Percentiles rank a stretch among this genome's conserved stretches.
Evolutionary conservation across 495 filamentous ascomycete genomes (phyloP).

Genomic region (Aspergillus haitiensis): DNA sequence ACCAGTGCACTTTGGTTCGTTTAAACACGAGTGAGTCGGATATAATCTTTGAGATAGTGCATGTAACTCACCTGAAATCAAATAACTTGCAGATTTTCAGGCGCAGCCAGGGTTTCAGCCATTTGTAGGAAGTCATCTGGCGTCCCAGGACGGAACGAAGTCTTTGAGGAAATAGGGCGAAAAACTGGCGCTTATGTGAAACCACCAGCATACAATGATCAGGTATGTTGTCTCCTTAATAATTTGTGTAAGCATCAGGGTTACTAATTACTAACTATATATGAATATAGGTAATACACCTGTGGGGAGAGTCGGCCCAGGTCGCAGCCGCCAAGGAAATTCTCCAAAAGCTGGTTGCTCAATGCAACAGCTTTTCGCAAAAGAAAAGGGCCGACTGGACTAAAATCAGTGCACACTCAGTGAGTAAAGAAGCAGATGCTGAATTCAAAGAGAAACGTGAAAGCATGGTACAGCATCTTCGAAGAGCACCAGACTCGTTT

Average conservation of each 20-base stretch:
- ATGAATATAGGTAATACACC: conserved; percentile 20
- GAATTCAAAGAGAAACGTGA: conserved; percentile 31
- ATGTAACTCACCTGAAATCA: not conserved
- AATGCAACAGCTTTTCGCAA: conserved; percentile 19
- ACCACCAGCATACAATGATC: conserved; percentile 23
- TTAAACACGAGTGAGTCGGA: conserved; percentile 31
- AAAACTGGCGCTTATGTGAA: conserved; percentile 31
- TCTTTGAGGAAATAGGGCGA: conserved; percentile 27
- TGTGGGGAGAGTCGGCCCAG: conserved; percentile 29
- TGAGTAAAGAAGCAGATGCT: conserved; percentile 20
- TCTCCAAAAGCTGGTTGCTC: conserved; percentile 24
- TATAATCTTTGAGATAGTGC: not conserved
- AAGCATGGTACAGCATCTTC: conserved; percentile 26
- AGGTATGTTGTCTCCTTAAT: conserved; percentile 15
- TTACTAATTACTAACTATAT: conserved; percentile 1
- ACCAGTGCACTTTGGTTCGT: conserved; percentile 22
- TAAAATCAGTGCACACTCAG: conserved; percentile 22
- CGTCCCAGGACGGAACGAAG: conserved; percentile 20
- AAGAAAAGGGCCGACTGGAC: conserved; percentile 26
- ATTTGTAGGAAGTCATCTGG: not conserved
- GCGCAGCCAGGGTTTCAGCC: conserved; percentile 17
- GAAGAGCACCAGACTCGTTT: conserved; percentile 31
- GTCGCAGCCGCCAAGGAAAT: conserved; percentile 30
- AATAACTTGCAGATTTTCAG: conserved; percentile 22
- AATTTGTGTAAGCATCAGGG: not conserved